phyloP scores from a whole-genome alignment of 2,329 filamentous ascomycete genomes.

The Fonsecaea multimorphosa region DNA sequence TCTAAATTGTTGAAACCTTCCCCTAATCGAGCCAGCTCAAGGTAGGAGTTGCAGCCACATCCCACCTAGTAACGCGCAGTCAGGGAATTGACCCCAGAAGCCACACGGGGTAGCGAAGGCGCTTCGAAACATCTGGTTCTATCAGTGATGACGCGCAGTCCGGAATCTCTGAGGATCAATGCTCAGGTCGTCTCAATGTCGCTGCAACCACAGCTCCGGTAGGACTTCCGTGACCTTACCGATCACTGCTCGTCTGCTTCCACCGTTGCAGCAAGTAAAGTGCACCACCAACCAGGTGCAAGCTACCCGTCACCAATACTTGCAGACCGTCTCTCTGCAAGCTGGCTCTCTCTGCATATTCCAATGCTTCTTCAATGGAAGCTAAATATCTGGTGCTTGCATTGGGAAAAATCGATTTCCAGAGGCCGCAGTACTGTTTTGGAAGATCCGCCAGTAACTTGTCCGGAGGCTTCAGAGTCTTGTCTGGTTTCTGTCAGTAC shows the following conservation, averaged over 20 bases:
- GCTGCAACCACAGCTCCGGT: too few relatives aligned
- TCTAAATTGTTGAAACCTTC: too few relatives aligned
- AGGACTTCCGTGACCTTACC: neutral
- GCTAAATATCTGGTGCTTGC: neutral
- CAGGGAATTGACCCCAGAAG: too few relatives aligned
- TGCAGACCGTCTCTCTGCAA: constrained; percentile 3
- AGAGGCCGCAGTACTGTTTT: constrained; percentile 12
- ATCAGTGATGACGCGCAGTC: neutral
- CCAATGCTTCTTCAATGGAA: constrained; percentile 18
- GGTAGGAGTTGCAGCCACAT: too few relatives aligned
- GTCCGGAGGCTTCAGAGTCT: constrained; percentile 11
- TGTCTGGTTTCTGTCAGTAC: neutral
- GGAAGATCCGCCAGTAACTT: constrained; percentile 5
- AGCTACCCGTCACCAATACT: constrained; percentile 75
- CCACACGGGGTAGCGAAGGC: too few relatives aligned
- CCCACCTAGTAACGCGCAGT: too few relatives aligned
- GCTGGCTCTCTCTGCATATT: neutral
- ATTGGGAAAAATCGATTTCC: neutral
- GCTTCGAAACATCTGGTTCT: too few relatives aligned
- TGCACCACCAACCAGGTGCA: constrained; percentile 81
- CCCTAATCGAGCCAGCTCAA: too few relatives aligned
- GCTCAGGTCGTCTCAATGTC: too few relatives aligned
- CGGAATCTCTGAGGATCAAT: too few relatives aligned
- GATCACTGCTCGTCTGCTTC: neutral
- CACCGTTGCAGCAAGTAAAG: constrained; percentile 48